Base-by-base conservation (phyloP, 768 basidiomycete genomes). In the Hericium alpestre region DNA sequence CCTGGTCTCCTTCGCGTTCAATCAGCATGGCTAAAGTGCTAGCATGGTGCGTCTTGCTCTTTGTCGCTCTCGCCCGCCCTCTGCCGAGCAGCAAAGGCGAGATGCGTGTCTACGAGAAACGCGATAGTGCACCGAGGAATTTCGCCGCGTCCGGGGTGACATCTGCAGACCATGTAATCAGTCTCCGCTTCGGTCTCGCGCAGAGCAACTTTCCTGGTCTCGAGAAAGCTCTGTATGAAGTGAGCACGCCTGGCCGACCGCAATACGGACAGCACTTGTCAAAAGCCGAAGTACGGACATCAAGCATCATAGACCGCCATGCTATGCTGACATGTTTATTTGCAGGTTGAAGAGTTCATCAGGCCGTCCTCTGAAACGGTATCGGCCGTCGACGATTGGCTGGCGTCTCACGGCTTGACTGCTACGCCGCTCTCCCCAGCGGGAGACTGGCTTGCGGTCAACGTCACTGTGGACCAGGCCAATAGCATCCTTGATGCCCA, bases 371-470 rank as follows among this genome's bases (percentile, higher is more conserved):
- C 49, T 23, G 50, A 46, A 1, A 51, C 49, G 8, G 18, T 41
- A 16, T 15, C 15, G 23, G 51, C 51, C 7, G 39, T 57, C 38
- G 52, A 5, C 15, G 20, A n/a, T 16, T 57, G 56, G 56, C 56
- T 64, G 16, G 20, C 56, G 18, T 51, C 51, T 23, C 54, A 64
- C 32, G 51, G 48, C 22, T 18, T 64, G n/a, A 57, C 41, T n/a
- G 51, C 62, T 12, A 54, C 43, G 23, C 20, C 60, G 5, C 47
- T 53, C 2, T 59, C 62, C n/a, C 50, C 56, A 6, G 50, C 51
- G 8, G 60, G 62, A 12, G 62, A 63, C 49, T 61, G 60, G 60
- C 37, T 47, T 20, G 13, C 23, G 23, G n/a, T 56, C 0, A 11
- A 37, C 16, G 22, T 20, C 18, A 56, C 27, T 12, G 47, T 49